phyloP scores from a whole-genome alignment of 176 grass and related monocot species.

The Oryza nivara region DNA sequence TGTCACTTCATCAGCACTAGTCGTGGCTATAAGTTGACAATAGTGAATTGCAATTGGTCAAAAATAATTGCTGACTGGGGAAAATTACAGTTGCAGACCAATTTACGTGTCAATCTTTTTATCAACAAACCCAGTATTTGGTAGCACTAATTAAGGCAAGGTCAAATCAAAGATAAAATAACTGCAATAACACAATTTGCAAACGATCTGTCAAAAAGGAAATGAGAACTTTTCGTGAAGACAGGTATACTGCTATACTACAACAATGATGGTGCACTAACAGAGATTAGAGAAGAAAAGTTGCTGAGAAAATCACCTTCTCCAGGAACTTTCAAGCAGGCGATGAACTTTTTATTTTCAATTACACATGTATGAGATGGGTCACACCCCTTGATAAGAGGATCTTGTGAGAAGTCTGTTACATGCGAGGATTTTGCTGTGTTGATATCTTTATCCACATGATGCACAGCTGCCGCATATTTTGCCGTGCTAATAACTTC shows the following conservation, averaged over 20 bases:
- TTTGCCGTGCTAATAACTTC: constrained; percentile 33
- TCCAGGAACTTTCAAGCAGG: constrained; percentile 89
- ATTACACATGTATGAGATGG: constrained; percentile 72
- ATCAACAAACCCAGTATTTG: background rate
- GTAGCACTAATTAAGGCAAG: background rate
- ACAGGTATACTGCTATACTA: background rate
- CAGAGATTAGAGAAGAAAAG: constrained; percentile 8
- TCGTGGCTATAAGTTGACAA: constrained; percentile 2
- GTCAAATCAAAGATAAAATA: constrained; percentile 5
- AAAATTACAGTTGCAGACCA: background rate
- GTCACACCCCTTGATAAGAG: constrained; percentile 69
- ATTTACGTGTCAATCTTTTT: background rate
- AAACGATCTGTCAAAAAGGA: background rate
- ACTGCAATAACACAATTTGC: background rate
- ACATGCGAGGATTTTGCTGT: constrained; percentile 23
- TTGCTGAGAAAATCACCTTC: constrained; percentile 56
- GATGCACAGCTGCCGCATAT: constrained; percentile 36
- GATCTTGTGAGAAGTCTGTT: constrained; percentile 39
- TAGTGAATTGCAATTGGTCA: background rate
- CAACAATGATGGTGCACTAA: background rate
- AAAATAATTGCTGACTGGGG: background rate
- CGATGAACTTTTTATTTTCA: constrained; percentile 67
- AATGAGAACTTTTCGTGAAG: background rate
- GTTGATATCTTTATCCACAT: constrained; percentile 21
- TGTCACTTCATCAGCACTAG: background rate